These are phyloP conservation scores for Verbena officinalis DNA, from an alignment of 257 asterid species.

Conservation along the genomic window DNA sequence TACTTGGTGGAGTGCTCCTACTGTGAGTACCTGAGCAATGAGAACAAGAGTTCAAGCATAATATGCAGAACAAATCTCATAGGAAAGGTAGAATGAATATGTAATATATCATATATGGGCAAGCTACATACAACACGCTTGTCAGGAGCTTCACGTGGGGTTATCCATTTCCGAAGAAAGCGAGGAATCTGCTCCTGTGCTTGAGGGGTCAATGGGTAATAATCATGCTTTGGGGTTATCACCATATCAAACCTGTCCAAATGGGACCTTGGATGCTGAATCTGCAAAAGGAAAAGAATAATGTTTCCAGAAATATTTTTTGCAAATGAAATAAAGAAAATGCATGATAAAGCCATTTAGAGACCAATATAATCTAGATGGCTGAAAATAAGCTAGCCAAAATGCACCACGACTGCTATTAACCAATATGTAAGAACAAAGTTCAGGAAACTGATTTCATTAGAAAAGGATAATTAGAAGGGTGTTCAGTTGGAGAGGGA, in stretches of 20 bases:
- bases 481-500: background rate
- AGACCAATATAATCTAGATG: no score
- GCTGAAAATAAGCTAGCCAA: constrained; percentile 1
- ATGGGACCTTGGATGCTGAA: constrained; percentile 96
- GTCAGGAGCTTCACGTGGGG: constrained; percentile 82
- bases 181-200: constrained; percentile 88
- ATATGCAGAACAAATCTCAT: constrained; percentile 10
- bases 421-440: background rate
- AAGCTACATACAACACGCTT: constrained; percentile 67
- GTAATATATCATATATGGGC: constrained; percentile 18
- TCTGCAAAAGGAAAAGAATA: constrained; percentile 54
- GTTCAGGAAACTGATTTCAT: background rate
- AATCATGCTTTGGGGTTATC: constrained; percentile 90
- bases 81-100: constrained; percentile 11
- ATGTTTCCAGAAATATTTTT: constrained; percentile 15
- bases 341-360: constrained; percentile 11
- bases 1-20: constrained; percentile 94
- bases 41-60: constrained; percentile 20
- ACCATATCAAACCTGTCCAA: constrained; percentile 95
- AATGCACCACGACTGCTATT: background rate
- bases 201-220: constrained; percentile 72
- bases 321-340: background rate
- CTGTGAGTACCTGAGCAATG: constrained; percentile 71
- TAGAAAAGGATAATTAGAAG: background rate
- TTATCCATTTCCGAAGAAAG: constrained; percentile 83